Percentiles rank a stretch among this genome's conserved stretches.
Evolutionary conservation across 2,329 filamentous ascomycete genomes (phyloP).

Genomic region (Malbranchea cinnamomea): DNA sequence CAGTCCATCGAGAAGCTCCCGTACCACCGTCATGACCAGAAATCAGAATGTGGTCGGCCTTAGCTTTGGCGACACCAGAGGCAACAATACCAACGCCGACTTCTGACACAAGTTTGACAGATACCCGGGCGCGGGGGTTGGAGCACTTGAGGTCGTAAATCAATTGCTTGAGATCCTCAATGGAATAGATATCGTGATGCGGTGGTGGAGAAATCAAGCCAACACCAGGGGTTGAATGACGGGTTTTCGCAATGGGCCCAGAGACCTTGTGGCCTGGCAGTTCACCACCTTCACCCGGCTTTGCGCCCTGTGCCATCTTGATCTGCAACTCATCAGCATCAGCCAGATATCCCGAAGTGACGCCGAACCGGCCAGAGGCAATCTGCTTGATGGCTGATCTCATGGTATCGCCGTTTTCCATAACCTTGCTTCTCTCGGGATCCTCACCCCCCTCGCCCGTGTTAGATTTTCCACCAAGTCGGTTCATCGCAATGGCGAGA

Average conservation of each 20-base stretch:
- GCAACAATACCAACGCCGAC: constrained; percentile 95
- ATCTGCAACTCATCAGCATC: constrained; percentile 95
- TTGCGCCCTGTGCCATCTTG: constrained; percentile 98
- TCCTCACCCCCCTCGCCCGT: constrained; percentile 96
- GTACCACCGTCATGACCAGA: constrained; percentile 95
- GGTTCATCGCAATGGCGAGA: constrained; percentile 90
- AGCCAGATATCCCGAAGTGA: constrained; percentile 85
- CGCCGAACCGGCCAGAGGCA: constrained; percentile 88
- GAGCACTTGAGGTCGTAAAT: constrained; percentile 97
- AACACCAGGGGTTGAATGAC: constrained; percentile 91
- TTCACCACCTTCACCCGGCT: constrained; percentile 95
- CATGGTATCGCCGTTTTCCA: constrained; percentile 93
- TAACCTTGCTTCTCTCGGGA: constrained; percentile 68
- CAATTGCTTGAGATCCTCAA: constrained; percentile 92
- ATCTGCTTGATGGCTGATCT: constrained; percentile 96
- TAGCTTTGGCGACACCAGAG: constrained; percentile 92
- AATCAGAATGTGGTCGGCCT: constrained; percentile 92
- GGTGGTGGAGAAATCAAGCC: constrained; percentile 91
- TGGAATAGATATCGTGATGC: constrained; percentile 97
- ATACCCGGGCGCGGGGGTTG: constrained; percentile 79
- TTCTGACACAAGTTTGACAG: constrained; percentile 94
- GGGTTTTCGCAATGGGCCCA: constrained; percentile 80
- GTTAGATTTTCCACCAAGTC: constrained; percentile 91
- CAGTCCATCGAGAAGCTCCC: constrained; percentile 91
- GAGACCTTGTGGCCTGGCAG: constrained; percentile 94